Conservation (phyloP, 73 alveolate genomes). For the Breviolum minutum region DNA sequence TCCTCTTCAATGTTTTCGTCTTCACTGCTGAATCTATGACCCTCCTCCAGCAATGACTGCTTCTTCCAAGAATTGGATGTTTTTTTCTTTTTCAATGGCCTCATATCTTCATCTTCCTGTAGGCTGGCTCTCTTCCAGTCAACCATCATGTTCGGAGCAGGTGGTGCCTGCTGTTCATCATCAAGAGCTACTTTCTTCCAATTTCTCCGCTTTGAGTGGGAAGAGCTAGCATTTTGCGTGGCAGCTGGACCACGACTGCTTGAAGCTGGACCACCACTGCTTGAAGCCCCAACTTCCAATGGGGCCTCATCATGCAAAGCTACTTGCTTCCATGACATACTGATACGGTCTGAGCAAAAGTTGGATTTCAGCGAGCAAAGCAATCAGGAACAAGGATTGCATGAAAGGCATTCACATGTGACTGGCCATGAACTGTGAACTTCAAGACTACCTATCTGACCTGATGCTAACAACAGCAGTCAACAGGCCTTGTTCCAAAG, state of each 20-base stretch:
- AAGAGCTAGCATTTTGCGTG: neutral
- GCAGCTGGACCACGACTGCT: neutral
- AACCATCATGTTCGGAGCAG: neutral
- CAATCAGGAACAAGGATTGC: no score
- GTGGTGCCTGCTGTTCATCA: neutral
- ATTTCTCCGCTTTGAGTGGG: neutral
- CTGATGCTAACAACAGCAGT: no score
- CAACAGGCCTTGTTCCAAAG: no score
- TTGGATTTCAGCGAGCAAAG: neutral
- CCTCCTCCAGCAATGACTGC: neutral
- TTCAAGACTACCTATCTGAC: no score
- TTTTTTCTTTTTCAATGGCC: neutral
- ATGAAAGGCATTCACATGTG: no score
- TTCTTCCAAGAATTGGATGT: neutral
- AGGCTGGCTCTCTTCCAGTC: constrained; percentile 8
- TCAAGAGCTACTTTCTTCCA: neutral
- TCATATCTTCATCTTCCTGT: neutral
- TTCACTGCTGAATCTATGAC: neutral
- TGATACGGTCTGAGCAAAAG: neutral
- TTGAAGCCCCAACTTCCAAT: no score
- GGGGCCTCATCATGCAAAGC: constrained; percentile 13
- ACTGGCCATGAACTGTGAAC: no score
- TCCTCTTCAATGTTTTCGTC: neutral
- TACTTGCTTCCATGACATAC: constrained; percentile 1
- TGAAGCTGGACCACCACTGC: neutral